Evolutionary conservation across 2,329 filamentous ascomycete genomes (phyloP).

Genomic region (Aureobasidium sp.): DNA sequence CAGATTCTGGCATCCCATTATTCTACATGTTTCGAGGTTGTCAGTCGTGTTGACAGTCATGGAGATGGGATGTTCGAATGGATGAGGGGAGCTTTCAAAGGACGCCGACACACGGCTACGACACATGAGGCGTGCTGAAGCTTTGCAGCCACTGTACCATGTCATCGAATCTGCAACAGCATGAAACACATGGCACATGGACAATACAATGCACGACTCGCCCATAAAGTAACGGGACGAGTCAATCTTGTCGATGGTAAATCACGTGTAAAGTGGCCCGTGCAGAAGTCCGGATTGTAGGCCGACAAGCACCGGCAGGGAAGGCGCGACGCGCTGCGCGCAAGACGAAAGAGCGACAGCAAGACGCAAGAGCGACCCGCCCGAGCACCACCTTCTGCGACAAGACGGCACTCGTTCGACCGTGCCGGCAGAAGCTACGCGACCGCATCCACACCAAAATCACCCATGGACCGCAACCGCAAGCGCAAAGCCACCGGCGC

Average conservation of each 20-base stretch:
- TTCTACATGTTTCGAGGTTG: background rate
- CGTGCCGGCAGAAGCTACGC: background rate
- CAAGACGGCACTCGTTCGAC: background rate
- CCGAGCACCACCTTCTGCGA: background rate
- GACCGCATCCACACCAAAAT: slow-evolving; percentile 2
- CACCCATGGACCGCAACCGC: slow-evolving; percentile 19
- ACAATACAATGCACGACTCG: no score
- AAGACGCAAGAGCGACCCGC: background rate
- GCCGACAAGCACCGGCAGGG: background rate
- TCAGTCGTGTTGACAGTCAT: background rate
- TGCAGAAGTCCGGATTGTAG: background rate
- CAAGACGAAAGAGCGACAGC: slow-evolving; percentile 2
- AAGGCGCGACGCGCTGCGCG: background rate
- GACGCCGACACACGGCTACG: no score
- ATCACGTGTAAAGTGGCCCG: slow-evolving; percentile 5
- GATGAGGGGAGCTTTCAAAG: no score
- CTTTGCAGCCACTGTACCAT: no score
- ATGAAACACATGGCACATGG: no score
- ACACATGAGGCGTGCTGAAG: no score
- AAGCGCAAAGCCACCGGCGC: slow-evolving; percentile 18
- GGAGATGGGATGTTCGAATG: background rate
- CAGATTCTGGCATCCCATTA: no score
- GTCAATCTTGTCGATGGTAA: background rate
- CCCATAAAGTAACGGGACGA: no score
- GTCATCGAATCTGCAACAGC: no score